A percentile compares a stretch with the other conserved stretches of the same genome.
These are phyloP conservation scores for Boletellus ananiceps DNA, from an alignment of 768 basidiomycete species.

Conservation along the genomic window DNA sequence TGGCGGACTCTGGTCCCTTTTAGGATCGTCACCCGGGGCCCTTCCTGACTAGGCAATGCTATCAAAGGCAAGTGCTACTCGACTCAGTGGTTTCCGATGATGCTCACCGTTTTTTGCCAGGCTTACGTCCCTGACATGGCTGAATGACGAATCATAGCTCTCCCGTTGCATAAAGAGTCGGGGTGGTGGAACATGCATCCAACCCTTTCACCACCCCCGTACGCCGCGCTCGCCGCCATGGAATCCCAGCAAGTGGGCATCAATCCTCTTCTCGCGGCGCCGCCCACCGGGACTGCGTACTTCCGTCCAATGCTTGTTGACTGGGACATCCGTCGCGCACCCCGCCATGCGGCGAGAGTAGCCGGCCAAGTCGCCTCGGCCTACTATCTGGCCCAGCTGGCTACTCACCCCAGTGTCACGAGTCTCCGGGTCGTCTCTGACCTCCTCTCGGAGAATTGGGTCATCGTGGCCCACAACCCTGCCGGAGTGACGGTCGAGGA, in stretches of 20 bases:
- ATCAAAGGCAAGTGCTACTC: slow-evolving; percentile 16
- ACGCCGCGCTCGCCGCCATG: slow-evolving; percentile 10
- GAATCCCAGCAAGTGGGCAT: slow-evolving; percentile 14
- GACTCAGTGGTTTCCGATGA: slow-evolving; percentile 2
- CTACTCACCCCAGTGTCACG: slow-evolving; percentile 39
- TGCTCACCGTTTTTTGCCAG: neutral
- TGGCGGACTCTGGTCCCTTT: slow-evolving; percentile 9
- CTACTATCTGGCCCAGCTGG: slow-evolving; percentile 36
- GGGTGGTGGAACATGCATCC: neutral
- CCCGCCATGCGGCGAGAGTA: slow-evolving; percentile 24
- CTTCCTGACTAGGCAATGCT: neutral
- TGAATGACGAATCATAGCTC: neutral
- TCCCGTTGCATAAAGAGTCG: slow-evolving; percentile 15
- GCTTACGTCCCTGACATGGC: neutral
- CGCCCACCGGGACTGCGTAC: slow-evolving; percentile 10
- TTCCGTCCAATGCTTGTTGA: slow-evolving; percentile 26
- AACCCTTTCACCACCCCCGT: neutral
- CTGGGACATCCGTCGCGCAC: slow-evolving; percentile 51
- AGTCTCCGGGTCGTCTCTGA: slow-evolving; percentile 43
- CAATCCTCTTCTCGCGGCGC: slow-evolving; percentile 14
- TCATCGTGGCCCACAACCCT: slow-evolving; percentile 37
- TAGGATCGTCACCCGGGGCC: neutral
- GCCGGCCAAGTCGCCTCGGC: slow-evolving; percentile 3
- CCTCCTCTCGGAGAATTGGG: slow-evolving; percentile 42
- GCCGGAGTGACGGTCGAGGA: slow-evolving; percentile 50